These are phyloP conservation scores for Yamadazyma songkhlaensis DNA, from an alignment of 1,139 yeast genomes.

Conservation along the genomic window DNA sequence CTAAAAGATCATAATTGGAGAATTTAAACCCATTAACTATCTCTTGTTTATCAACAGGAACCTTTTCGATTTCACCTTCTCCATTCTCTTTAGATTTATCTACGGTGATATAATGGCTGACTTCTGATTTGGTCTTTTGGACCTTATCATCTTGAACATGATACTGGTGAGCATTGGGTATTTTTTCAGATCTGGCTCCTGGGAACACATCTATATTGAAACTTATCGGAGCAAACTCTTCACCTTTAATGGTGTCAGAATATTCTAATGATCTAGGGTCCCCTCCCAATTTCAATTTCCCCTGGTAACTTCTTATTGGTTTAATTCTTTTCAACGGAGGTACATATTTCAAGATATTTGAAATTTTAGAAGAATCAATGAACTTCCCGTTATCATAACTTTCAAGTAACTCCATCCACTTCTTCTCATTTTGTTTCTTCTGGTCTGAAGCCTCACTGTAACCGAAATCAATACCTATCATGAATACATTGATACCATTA, in stretches of 20 bases:
- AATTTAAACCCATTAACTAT: conserved; percentile 58
- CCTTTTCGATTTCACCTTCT: conserved; percentile 1
- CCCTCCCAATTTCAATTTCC: conserved; percentile 40
- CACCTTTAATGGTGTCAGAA: conserved; percentile 11
- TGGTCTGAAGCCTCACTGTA: conserved; percentile 2
- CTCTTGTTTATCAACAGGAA: conserved; percentile 15
- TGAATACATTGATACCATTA: conserved; percentile 22
- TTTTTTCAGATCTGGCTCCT: conserved; percentile 49
- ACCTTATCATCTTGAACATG: conserved; percentile 15
- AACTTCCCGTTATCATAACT: conserved; percentile 14
- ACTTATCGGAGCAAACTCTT: conserved; percentile 9
- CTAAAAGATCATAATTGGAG: conserved; percentile 51
- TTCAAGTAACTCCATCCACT: conserved; percentile 16
- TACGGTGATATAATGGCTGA: conserved; percentile 21
- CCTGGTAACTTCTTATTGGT: conserved; percentile 36
- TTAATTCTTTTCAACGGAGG: conserved; percentile 33
- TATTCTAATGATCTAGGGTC: conserved; percentile 12
- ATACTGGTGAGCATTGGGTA: conserved; percentile 32
- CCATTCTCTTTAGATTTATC: conserved; percentile 11
- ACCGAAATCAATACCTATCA: conserved; percentile 28
- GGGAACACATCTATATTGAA: conserved; percentile 66
- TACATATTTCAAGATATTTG: conserved; percentile 11
- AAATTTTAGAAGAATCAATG: conserved; percentile 17
- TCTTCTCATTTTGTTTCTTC: conserved; percentile 9
- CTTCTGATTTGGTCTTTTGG: conserved; percentile 18